phyloP scores from a whole-genome alignment of 306 rosid species.

The Casuarina equisetifolia region DNA sequence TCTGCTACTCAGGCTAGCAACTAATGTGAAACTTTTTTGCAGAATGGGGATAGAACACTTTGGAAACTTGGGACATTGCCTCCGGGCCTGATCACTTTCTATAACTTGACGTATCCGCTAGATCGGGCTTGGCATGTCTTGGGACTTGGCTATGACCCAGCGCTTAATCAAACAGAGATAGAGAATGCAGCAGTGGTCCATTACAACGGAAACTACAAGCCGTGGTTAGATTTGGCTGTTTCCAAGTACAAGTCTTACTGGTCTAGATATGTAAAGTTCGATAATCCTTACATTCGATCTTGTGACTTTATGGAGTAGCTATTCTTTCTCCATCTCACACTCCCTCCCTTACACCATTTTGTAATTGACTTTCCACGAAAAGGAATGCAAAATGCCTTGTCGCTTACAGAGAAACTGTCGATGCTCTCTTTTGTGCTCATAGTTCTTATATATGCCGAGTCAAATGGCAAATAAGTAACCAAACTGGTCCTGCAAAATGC shows the following conservation, averaged over 20 bases:
- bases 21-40: slow-evolving; percentile 40
- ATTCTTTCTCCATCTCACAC: background rate
- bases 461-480: background rate
- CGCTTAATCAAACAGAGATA: slow-evolving; percentile 77
- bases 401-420: background rate
- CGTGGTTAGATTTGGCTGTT: slow-evolving; percentile 94
- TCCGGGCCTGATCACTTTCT: slow-evolving; percentile 89
- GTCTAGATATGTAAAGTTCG: slow-evolving; percentile 79
- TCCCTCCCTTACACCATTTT: background rate
- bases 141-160: slow-evolving; percentile 98
- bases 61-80: slow-evolving; percentile 98
- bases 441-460: background rate
- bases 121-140: slow-evolving; percentile 89
- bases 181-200: slow-evolving; percentile 86
- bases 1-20: slow-evolving; percentile 15
- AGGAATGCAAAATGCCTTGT: background rate
- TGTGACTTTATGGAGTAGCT: slow-evolving; percentile 60
- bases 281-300: slow-evolving; percentile 66
- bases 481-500: too few relatives aligned
- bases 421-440: background rate
- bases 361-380: background rate
- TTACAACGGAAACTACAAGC: slow-evolving; percentile 98
- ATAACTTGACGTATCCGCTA: slow-evolving; percentile 78
- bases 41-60: slow-evolving; percentile 95
- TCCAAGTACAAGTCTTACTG: slow-evolving; percentile 85